Evolutionary conservation across 2,329 filamentous ascomycete species (phyloP).

Genomic region (Cladosporium sp.): DNA sequence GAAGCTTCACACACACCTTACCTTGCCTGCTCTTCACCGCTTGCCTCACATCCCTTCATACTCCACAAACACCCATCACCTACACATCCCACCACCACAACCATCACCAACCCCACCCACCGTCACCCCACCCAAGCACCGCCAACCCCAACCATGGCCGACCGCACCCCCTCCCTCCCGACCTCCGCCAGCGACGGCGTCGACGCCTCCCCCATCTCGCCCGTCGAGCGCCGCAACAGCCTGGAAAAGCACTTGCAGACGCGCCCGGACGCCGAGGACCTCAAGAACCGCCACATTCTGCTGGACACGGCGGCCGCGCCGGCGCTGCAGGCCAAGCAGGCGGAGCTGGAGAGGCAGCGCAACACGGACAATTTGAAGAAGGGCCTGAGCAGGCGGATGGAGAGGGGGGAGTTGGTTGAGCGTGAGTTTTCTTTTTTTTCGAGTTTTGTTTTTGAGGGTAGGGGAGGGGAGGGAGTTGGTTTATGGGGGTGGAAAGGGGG

Average conservation of each 20-base stretch:
- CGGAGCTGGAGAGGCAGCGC: constrained; percentile 59
- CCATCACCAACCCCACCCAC: not conserved
- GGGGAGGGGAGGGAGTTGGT: no score
- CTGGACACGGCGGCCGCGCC: constrained; percentile 62
- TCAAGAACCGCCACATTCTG: constrained; percentile 63
- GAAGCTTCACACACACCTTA: not conserved
- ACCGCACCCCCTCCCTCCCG: not conserved
- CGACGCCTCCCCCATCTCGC: constrained; percentile 16
- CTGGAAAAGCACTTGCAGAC: constrained; percentile 34
- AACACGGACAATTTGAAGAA: constrained; percentile 59
- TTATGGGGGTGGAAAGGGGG: no score
- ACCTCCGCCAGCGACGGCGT: constrained; percentile 7
- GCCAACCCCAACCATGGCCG: not conserved
- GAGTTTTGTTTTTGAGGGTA: not conserved
- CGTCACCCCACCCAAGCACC: not conserved
- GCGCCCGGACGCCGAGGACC: constrained; percentile 50
- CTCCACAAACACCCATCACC: no score
- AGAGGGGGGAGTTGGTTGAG: constrained; percentile 71
- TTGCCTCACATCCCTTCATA: no score
- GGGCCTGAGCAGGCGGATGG: constrained; percentile 55
- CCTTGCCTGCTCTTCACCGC: not conserved
- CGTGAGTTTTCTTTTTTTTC: constrained; percentile 47
- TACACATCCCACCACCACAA: not conserved
- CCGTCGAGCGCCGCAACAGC: constrained; percentile 22
- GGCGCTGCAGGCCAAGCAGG: constrained; percentile 56